Percentiles rank a stretch among this genome's conserved stretches.
Conservation (phyloP, 1,139 yeast species). For the Protomyces arabidopsidicola region DNA sequence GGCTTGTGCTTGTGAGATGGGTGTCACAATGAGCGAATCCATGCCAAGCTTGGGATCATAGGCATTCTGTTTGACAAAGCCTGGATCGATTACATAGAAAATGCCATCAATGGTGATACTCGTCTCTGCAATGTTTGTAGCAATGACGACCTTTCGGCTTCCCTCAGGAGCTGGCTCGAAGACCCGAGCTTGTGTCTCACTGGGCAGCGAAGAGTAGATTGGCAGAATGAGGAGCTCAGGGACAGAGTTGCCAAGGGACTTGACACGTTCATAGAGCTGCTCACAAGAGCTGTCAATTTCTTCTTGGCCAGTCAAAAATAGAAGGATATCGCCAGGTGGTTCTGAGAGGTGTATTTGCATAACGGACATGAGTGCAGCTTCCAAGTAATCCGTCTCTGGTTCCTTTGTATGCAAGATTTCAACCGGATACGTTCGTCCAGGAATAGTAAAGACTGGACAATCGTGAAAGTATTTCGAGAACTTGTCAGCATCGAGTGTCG, state of each 20-base stretch:
- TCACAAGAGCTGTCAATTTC: conserved; percentile 92
- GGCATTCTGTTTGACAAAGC: conserved; percentile 82
- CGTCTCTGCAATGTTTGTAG: conserved; percentile 95
- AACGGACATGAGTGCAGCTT: conserved; percentile 77
- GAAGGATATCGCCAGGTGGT: conserved; percentile 76
- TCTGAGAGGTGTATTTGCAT: conserved; percentile 65
- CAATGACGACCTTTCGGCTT: conserved; percentile 79
- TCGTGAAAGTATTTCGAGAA: conserved; percentile 76
- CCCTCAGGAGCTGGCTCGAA: conserved; percentile 83
- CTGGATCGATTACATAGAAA: conserved; percentile 83
- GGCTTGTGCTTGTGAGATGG: conserved; percentile 91
- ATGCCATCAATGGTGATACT: conserved; percentile 93
- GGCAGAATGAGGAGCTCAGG: conserved; percentile 72
- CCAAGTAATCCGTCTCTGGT: conserved; percentile 75
- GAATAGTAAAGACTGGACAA: conserved; percentile 82
- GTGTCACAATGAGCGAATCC: conserved; percentile 79
- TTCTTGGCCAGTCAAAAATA: conserved; percentile 96
- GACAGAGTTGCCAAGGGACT: conserved; percentile 58
- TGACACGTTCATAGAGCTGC: conserved; percentile 60
- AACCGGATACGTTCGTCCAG: conserved; percentile 90
- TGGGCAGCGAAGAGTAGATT: conserved; percentile 86
- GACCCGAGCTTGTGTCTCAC: conserved; percentile 72
- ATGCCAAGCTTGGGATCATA: conserved; percentile 80
- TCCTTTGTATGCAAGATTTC: conserved; percentile 62
- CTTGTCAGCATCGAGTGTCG: conserved; percentile 84